Conservation (phyloP, 495 filamentous ascomycete genomes). For the Tuber melanosporum region DNA sequence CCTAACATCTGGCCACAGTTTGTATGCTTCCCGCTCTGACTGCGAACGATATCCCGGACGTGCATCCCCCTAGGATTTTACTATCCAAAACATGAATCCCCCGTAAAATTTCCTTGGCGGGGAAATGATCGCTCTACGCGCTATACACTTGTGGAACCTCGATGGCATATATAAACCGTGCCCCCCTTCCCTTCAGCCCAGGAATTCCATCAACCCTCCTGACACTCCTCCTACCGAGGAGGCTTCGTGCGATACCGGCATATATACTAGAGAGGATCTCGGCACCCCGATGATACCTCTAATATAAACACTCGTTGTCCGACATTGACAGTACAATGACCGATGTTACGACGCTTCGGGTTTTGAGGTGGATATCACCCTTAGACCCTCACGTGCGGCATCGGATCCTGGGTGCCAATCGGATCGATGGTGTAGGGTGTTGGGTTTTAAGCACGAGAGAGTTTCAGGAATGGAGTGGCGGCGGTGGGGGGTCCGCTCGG, state of each 20-base stretch:
- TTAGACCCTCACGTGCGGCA: not conserved
- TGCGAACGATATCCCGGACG: not conserved
- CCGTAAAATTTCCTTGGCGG: not conserved
- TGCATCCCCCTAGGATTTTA: not conserved
- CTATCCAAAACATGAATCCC: not conserved
- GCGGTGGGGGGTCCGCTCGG: not conserved
- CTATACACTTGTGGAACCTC: not conserved
- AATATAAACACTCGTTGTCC: not conserved
- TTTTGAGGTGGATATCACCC: not conserved
- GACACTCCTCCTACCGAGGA: not conserved
- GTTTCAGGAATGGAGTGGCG: not conserved
- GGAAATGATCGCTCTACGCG: not conserved
- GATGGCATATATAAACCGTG: not conserved
- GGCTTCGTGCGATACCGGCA: not conserved
- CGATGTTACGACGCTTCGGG: not conserved
- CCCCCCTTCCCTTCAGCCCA: not conserved
- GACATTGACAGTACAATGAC: not conserved
- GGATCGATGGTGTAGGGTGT: not conserved
- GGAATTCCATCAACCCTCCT: not conserved
- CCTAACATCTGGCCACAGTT: not conserved
- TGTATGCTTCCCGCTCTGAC: too few relatives aligned
- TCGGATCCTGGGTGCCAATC: not conserved
- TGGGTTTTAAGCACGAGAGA: not conserved
- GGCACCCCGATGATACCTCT: not conserved
- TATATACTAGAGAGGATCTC: not conserved